Conservation (phyloP, 768 basidiomycete species). For the Kwoniella dendrophila region DNA sequence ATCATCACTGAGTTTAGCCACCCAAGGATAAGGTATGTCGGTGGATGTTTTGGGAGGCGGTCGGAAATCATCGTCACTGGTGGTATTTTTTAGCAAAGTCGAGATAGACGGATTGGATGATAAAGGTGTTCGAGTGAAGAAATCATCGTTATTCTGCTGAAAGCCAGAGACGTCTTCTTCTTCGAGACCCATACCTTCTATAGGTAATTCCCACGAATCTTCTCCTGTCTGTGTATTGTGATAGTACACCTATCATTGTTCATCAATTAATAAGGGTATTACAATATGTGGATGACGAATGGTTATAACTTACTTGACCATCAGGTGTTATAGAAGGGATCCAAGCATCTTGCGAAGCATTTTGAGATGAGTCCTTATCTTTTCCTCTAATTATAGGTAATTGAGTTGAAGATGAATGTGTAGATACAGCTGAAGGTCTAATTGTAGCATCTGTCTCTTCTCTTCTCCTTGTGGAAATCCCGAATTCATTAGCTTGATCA, state of each 20-base stretch:
- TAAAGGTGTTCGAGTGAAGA: conserved; percentile 15
- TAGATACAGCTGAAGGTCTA: conserved; percentile 13
- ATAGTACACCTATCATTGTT: conserved; percentile 76
- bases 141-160: conserved; percentile 25
- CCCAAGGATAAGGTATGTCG: conserved; percentile 67
- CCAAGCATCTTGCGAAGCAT: conserved; percentile 67
- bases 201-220: conserved; percentile 76
- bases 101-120: conserved; percentile 13
- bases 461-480: conserved; percentile 17
- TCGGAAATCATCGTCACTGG: conserved; percentile 27
- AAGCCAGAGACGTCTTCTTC: conserved; percentile 7
- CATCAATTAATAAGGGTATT: background rate
- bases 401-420: conserved; percentile 6
- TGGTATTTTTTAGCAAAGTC: conserved; percentile 47
- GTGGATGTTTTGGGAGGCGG: conserved; percentile 24
- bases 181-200: conserved; percentile 22
- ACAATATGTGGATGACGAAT: background rate
- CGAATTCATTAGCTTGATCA: conserved; percentile 12
- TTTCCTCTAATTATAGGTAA: conserved; percentile 2
- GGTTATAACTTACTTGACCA: conserved; percentile 66
- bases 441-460: conserved; percentile 38
- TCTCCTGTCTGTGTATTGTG: conserved; percentile 70
- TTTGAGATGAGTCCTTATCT: conserved; percentile 5
- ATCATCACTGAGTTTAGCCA: conserved; percentile 76
- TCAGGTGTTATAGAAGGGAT: conserved; percentile 79